Conservation (phyloP, 352 stramenopile species). For the Pythium sukuiense region DNA sequence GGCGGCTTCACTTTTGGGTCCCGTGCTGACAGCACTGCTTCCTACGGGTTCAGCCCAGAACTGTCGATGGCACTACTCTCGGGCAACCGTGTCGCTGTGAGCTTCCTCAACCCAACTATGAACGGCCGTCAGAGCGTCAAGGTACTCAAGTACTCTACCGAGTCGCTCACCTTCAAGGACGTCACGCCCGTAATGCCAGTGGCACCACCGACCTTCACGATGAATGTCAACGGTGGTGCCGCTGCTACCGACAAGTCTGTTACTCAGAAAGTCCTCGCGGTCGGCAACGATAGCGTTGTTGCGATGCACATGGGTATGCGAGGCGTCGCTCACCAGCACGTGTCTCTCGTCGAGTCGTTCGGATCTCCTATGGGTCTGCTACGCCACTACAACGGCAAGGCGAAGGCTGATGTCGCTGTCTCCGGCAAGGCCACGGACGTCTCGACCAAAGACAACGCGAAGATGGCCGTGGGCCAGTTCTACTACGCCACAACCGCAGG, state of each 20-base stretch:
- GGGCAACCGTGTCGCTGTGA: slow-evolving; percentile 58
- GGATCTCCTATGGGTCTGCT: slow-evolving; percentile 48
- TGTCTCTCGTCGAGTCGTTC: slow-evolving; percentile 50
- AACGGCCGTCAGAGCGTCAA: slow-evolving; percentile 45
- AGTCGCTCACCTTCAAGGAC: slow-evolving; percentile 44
- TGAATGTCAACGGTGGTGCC: slow-evolving; percentile 18
- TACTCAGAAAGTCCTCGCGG: slow-evolving; percentile 44
- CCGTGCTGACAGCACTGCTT: too few species aligned
- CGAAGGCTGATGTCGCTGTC: slow-evolving; percentile 30
- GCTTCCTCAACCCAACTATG: slow-evolving; percentile 59
- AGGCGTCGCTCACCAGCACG: slow-evolving; percentile 37
- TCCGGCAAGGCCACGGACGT: slow-evolving; percentile 36
- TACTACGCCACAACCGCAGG: slow-evolving; percentile 69
- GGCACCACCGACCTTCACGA: slow-evolving; percentile 33
- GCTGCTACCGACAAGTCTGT: slow-evolving; percentile 30
- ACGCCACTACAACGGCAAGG: slow-evolving; percentile 34
- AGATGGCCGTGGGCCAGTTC: slow-evolving; percentile 30
- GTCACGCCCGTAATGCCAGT: slow-evolving; percentile 52
- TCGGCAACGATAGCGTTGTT: slow-evolving; percentile 49
- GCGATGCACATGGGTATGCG: slow-evolving; percentile 45
- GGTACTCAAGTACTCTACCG: slow-evolving; percentile 45
- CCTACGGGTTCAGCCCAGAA: slow-evolving; percentile 42
- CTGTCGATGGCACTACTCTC: slow-evolving; percentile 40
- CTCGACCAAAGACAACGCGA: slow-evolving; percentile 29
- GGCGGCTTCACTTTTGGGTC: slow-evolving; percentile 53